Conservation (phyloP, 257 asterid species). For the Solanum habrochaites region DNA sequence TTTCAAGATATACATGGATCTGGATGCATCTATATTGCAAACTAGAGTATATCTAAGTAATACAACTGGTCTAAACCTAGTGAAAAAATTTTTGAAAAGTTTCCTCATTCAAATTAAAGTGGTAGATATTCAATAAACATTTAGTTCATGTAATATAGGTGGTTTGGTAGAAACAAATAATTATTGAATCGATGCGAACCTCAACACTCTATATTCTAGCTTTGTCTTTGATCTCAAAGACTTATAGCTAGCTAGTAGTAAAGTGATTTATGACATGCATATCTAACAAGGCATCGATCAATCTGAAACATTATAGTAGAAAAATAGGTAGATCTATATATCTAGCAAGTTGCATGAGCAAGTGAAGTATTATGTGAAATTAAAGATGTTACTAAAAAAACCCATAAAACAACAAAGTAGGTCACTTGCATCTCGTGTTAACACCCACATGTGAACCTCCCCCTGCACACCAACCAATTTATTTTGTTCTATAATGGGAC, state of each 20-base stretch:
- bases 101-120: too few species aligned
- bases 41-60: too few species aligned
- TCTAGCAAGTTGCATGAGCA: background rate
- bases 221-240: background rate
- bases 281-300: too few species aligned
- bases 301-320: too few species aligned
- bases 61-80: too few species aligned
- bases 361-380: background rate
- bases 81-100: too few species aligned
- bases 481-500: background rate
- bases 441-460: slow-evolving; percentile 27
- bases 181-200: too few species aligned
- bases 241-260: background rate
- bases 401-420: background rate
- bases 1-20: rapidly evolving
- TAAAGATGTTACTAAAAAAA: background rate
- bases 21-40: background rate
- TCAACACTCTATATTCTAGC: background rate
- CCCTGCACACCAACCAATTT: background rate
- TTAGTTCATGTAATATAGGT: too few species aligned
- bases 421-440: slow-evolving; percentile 37
- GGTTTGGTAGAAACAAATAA: too few species aligned
- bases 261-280: background rate
- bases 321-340: too few species aligned
- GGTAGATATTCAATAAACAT: too few species aligned